phyloP scores from a whole-genome alignment of 805 yeast species.

The Candida stauntonica region DNA sequence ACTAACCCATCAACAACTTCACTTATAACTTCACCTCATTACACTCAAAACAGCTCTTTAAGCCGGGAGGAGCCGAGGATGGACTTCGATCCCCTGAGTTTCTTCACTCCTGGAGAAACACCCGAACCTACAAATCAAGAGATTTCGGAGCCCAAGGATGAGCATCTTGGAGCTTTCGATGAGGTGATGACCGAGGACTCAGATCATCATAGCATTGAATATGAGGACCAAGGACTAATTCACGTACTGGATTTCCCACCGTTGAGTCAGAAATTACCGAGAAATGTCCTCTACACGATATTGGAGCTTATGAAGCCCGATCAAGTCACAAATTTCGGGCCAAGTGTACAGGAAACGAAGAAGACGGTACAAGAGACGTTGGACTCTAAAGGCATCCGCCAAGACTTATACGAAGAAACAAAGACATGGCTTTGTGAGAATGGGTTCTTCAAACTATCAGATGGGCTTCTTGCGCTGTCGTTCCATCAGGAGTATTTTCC shows the following conservation, averaged over 20 bases:
- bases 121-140: no score
- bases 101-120: slow-evolving; percentile 26
- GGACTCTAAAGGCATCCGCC: slow-evolving; percentile 31
- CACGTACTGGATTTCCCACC: slow-evolving; percentile 60
- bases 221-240: no score
- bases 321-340: slow-evolving; percentile 47
- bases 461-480: slow-evolving; percentile 29
- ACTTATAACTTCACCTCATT: neutral
- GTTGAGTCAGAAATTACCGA: slow-evolving; percentile 43
- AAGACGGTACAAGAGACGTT: slow-evolving; percentile 26
- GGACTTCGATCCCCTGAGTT: slow-evolving; percentile 34
- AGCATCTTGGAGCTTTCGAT: neutral
- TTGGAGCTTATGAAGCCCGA: slow-evolving; percentile 46
- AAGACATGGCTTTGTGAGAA: slow-evolving; percentile 41
- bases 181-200: slow-evolving; percentile 16
- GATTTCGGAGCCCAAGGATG: neutral
- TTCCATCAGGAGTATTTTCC: slow-evolving; percentile 37
- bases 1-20: neutral
- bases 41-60: neutral
- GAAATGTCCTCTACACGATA: slow-evolving; percentile 38
- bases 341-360: slow-evolving; percentile 2
- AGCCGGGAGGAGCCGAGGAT: neutral
- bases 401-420: slow-evolving; percentile 25
- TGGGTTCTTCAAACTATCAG: slow-evolving; percentile 32
- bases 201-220: no score